These are phyloP conservation scores for Ceratocystis cacaofunesta DNA, from an alignment of 2,329 filamentous ascomycete genomes.

Conservation along the genomic window DNA sequence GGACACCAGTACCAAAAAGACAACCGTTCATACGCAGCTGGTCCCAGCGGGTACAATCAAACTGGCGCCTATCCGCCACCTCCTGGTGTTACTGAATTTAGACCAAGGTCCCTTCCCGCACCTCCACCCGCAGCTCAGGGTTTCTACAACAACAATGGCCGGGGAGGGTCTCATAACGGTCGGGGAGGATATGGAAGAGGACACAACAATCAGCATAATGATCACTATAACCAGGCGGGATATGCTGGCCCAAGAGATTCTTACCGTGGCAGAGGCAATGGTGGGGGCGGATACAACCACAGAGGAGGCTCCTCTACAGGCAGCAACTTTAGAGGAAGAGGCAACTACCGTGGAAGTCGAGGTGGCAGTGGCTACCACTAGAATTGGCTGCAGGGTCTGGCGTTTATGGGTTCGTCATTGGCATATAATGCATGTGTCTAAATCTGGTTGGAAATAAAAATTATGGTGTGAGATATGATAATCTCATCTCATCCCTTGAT, in stretches of 20 bases:
- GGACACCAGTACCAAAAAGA: conserved; percentile 18
- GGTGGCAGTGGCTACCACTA: conserved; percentile 12
- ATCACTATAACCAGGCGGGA: conserved; percentile 6
- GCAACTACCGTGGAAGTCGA: conserved; percentile 11
- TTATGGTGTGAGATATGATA: neutral
- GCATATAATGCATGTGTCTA: neutral
- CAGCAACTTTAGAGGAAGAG: conserved; percentile 8
- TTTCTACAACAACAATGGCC: conserved; percentile 15
- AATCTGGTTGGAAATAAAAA: neutral
- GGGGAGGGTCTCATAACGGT: conserved; percentile 12
- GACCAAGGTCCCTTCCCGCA: conserved; percentile 30
- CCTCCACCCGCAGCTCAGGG: conserved; percentile 25
- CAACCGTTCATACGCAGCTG: conserved; percentile 8
- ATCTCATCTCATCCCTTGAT: neutral
- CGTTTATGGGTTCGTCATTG: neutral
- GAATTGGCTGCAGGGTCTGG: neutral
- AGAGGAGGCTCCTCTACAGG: neutral
- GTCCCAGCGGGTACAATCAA: conserved; percentile 21
- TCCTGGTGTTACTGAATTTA: conserved; percentile 31
- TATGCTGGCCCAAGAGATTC: conserved; percentile 4
- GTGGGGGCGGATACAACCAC: conserved; percentile 8
- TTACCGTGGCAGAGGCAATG: conserved; percentile 8
- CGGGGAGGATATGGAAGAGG: conserved; percentile 6
- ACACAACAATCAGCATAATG: neutral
- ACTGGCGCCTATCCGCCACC: conserved; percentile 30